Base-by-base conservation (phyloP, 805 yeast species). In the Babjeviella inositovora region DNA sequence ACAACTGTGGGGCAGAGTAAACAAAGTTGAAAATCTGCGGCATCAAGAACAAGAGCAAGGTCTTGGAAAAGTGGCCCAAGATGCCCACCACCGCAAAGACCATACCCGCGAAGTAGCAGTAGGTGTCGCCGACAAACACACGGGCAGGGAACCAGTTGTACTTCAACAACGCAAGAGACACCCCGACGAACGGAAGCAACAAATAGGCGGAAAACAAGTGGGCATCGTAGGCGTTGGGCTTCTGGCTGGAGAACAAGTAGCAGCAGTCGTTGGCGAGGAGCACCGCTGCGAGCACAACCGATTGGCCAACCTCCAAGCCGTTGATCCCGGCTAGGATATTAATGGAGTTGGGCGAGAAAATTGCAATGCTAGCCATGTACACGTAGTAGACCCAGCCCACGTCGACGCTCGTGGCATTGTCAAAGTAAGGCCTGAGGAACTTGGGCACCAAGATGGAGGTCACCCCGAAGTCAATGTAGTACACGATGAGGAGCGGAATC, bases 61-160 rank as follows among this genome's bases (percentile, higher is more conserved):
- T 90, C 49, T 90, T 90, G 20, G 95, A 81, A 46, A 85, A 90
- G 53, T 90, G 99, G 1, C 97, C 97, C 28, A 81, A 60, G 17
- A 90, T 90, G 2, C 96, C 97, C 15, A 81, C 94, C 14, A 85
- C 90, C 0, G 97, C 98, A 47, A 90, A 84, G 1, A 90, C 93
- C 98, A 90, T 90, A 4, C 99, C 99, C 13, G 94, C 82, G 47
- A 90, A 85, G 49, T 90, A 90, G 50, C 99, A 90, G 55, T 77
- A 90, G 1, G 98, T 87, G 43, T 90, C 99, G 15, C 99, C 99
- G 6, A 90, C 99, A 50, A 90, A 90, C 1, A 82, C 97, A 27
- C 52, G 52, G 0, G 98, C 82, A 1, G 98, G 98, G 54, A 60
- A 90, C 75, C 85, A 77, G 43, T 90, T 90, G 54, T 59, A 74